Percentiles rank a stretch among this genome's conserved stretches.
These are phyloP conservation scores for Arthroderma sp. DNA, from an alignment of 2,329 filamentous ascomycete genomes.

Conservation along the genomic window DNA sequence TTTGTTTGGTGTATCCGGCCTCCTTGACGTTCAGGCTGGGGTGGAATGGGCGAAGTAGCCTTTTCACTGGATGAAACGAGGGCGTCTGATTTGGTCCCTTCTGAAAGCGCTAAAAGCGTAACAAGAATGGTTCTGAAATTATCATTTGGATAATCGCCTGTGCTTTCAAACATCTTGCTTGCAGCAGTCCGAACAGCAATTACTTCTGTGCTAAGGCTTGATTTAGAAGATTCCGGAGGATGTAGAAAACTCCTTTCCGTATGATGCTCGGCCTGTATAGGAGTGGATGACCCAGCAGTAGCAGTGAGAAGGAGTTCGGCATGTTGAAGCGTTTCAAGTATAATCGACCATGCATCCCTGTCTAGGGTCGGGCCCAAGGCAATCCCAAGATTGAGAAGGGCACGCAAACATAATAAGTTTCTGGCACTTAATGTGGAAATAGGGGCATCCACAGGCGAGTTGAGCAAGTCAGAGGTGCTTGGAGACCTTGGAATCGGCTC, in stretches of 20 bases:
- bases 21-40: conserved; percentile 15
- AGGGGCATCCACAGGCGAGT: conserved; percentile 27
- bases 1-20: conserved; percentile 24
- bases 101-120: conserved; percentile 60
- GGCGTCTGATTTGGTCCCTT: conserved; percentile 28
- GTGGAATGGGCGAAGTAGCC: conserved; percentile 10
- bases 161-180: conserved; percentile 78
- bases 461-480: conserved; percentile 16
- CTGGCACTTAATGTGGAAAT: conserved; percentile 60
- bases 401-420: conserved; percentile 79
- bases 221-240: conserved; percentile 35
- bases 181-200: conserved; percentile 81
- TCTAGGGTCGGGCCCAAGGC: conserved; percentile 80
- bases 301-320: conserved; percentile 68
- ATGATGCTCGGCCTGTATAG: conserved; percentile 14
- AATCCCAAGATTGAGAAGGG: conserved; percentile 88
- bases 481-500: conserved; percentile 17
- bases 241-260: conserved; percentile 15
- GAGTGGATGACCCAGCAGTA: conserved; percentile 18
- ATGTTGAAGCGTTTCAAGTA: conserved; percentile 84
- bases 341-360: conserved; percentile 66
- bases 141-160: conserved; percentile 72
- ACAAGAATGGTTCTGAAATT: conserved; percentile 65
- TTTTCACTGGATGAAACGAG: conserved; percentile 38
- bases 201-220: conserved; percentile 66